phyloP scores from a whole-genome alignment of 768 basidiomycete genomes.

The Russula abietina region DNA sequence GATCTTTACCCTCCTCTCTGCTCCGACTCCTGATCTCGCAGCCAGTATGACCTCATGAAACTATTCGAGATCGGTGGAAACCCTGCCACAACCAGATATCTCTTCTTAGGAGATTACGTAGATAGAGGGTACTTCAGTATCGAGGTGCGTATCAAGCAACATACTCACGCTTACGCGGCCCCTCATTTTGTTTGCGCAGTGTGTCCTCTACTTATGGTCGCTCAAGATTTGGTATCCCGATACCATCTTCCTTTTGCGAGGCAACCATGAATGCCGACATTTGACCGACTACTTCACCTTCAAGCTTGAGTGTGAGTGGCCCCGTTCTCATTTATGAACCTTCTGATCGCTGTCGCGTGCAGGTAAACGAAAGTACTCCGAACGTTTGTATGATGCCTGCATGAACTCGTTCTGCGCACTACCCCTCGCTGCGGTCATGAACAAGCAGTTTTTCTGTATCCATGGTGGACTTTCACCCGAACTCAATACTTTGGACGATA shows the following conservation, averaged over 20 bases:
- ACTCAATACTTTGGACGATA: slow-evolving; percentile 90
- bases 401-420: slow-evolving; percentile 97
- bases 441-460: slow-evolving; percentile 98
- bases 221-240: slow-evolving; percentile 99
- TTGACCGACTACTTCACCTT: slow-evolving; percentile 99
- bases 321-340: background rate
- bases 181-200: slow-evolving; percentile 43
- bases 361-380: slow-evolving; percentile 99
- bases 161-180: background rate
- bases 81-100: slow-evolving; percentile 66
- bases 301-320: slow-evolving; percentile 86
- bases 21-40: slow-evolving; percentile 17
- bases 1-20: background rate
- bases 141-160: slow-evolving; percentile 40
- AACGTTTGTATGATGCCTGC: slow-evolving; percentile 92
- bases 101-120: slow-evolving; percentile 72
- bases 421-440: slow-evolving; percentile 96
- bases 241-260: slow-evolving; percentile 91
- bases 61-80: slow-evolving; percentile 73
- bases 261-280: slow-evolving; percentile 98
- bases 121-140: slow-evolving; percentile 73
- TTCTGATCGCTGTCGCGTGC: slow-evolving; percentile 1
- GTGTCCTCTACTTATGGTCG: slow-evolving; percentile 95
- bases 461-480: slow-evolving; percentile 97
- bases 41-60: slow-evolving; percentile 72